These are phyloP conservation scores for Pseudomonodictys pantanalensis DNA, from an alignment of 495 filamentous ascomycete species.

Conservation along the genomic window DNA sequence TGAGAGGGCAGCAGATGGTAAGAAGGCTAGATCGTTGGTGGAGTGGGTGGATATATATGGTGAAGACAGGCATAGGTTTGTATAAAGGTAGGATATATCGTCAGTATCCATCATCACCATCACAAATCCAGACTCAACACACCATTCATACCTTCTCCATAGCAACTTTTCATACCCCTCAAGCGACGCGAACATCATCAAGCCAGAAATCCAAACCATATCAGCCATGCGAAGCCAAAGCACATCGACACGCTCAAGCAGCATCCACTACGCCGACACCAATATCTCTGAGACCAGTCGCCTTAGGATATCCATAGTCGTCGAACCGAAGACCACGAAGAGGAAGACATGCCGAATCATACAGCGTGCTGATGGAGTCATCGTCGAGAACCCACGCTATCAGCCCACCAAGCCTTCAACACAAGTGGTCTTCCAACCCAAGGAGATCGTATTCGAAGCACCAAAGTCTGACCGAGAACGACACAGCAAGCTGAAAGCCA, in stretches of 20 bases:
- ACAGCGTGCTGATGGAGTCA: background rate
- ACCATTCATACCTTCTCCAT: no score
- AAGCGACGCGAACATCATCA: no score
- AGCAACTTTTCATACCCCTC: no score
- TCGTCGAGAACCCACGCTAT: background rate
- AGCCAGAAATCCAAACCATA: no score
- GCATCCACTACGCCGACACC: background rate
- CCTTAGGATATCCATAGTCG: background rate
- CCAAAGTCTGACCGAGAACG: background rate
- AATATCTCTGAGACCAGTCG: background rate
- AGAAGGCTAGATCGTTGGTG: no score
- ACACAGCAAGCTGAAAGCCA: no score
- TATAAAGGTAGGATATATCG: no score
- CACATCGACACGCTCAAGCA: background rate
- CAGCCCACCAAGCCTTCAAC: background rate
- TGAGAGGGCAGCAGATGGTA: no score
- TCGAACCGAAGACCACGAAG: background rate
- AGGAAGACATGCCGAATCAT: background rate
- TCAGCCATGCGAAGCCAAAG: background rate
- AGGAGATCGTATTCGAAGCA: background rate
- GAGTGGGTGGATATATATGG: no score
- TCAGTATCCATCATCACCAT: no score
- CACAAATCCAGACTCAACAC: no score
- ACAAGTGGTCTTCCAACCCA: background rate
- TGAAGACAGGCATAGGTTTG: no score